Conservation (phyloP, 2,329 filamentous ascomycete genomes). For the Pseudogymnoascus sp. region DNA sequence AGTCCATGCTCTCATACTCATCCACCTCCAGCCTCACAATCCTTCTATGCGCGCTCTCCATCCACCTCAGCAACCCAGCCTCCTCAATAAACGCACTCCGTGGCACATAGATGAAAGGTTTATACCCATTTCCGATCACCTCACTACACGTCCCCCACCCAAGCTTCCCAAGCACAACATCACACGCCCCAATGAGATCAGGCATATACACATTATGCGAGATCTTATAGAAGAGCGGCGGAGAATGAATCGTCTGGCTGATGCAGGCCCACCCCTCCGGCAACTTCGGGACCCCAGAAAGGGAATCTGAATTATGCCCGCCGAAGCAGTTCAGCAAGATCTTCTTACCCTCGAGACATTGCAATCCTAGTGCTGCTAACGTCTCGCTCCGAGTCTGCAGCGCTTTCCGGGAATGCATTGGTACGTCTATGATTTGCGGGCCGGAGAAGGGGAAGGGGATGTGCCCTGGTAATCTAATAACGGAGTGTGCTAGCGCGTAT, state of each 20-base stretch:
- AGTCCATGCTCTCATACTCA: constrained; percentile 11
- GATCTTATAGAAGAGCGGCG: constrained; percentile 16
- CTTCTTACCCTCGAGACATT: constrained; percentile 9
- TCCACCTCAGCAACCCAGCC: constrained; percentile 14
- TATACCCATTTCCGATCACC: constrained; percentile 17
- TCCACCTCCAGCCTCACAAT: constrained; percentile 14
- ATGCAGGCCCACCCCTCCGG: constrained; percentile 16
- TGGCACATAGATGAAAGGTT: constrained; percentile 14
- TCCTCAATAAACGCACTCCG: constrained; percentile 16
- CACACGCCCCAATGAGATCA: constrained; percentile 15
- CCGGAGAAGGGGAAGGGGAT: constrained; percentile 13
- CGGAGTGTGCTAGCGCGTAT: constrained; percentile 13
- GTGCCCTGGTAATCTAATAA: constrained; percentile 15
- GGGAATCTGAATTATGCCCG: constrained; percentile 10
- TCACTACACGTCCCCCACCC: constrained; percentile 17
- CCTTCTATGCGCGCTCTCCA: constrained; percentile 14
- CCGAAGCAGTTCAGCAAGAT: constrained; percentile 13
- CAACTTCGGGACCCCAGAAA: constrained; percentile 10
- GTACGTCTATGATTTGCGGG: constrained; percentile 12
- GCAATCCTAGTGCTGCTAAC: constrained; percentile 2
- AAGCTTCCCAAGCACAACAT: constrained; percentile 16
- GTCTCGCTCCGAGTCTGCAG: constrained; percentile 10
- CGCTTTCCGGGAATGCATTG: constrained; percentile 16
- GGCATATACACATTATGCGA: constrained; percentile 15
- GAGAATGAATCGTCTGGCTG: constrained; percentile 16